Evolutionary conservation across 768 basidiomycete genomes (phyloP), one percentile per base, ranked within the genome.

Genomic region (Lepiota venenata): DNA sequence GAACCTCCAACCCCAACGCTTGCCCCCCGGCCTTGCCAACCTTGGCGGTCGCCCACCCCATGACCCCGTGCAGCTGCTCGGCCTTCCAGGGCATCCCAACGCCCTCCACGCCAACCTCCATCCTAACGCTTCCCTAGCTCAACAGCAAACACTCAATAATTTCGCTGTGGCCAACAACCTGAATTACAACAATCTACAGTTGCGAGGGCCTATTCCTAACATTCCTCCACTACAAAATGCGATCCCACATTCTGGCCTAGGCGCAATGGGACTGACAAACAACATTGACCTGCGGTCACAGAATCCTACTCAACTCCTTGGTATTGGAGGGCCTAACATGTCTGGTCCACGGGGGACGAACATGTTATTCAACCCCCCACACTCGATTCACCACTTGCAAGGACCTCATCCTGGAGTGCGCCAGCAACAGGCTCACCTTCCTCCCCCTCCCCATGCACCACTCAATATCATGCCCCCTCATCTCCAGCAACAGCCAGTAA

Each of bases 41-140:
- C 78, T 92, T 16, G 91, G 90, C 25, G 88, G 82, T 40, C 83
- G 90, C 6, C 89, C 88, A 20, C 89, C 89, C 2, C 88, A 90
- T 59, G 90, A 91, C 47, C 82, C 87, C 18, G 76, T 77, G 8
- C 89, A 88, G 60, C 85, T 84, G 61, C 62, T 81, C 22, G 78
- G 82, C 25, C 70, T 82, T 62, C 69, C 74, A 47, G 74, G 74
- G 16, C 65, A 75, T 54, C 69, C 73, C 20, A 71, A 78, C 38
- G 73, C 72, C 16, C 62, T 82, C 37, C 82, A 81, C 57, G 68
- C 71, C 43, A 66, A 70, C 22, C 58, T 82, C 16, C 82, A 80
- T 56, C 67, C 69, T 45, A 81, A 75, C 59, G 72, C 68, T 3
- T 73, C 58, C 16, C 62, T 61, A 15, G 60, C 58, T 7, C 63